phyloP scores from a whole-genome alignment of 257 asterid genomes.

The Solanum dulcamara region DNA sequence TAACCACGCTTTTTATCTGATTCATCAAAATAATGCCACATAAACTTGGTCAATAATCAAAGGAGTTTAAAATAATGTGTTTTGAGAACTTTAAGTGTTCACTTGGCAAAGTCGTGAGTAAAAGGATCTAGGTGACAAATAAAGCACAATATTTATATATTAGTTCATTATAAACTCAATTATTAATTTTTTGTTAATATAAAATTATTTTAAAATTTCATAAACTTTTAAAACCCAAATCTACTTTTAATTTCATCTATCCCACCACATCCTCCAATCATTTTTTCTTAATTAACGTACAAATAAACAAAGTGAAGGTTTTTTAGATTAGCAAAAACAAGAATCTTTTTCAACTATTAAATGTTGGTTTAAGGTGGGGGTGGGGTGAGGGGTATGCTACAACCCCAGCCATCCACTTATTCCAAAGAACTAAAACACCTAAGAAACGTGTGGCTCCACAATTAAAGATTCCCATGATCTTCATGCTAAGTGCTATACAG shows the following conservation, averaged over 20 bases:
- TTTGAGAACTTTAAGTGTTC: too few relatives aligned
- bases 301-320: not conserved
- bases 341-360: not conserved
- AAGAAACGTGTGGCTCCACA: conserved; percentile 8
- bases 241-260: not conserved
- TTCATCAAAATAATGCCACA: too few relatives aligned
- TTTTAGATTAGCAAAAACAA: not conserved
- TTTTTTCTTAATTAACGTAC: not conserved
- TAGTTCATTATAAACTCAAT: too few relatives aligned
- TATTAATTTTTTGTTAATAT: too few relatives aligned
- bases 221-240: not conserved
- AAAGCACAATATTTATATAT: too few relatives aligned
- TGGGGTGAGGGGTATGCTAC: not conserved
- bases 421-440: not conserved
- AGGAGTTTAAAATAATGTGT: too few relatives aligned
- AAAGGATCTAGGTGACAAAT: too few relatives aligned
- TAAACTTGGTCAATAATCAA: too few relatives aligned
- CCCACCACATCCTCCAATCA: not conserved
- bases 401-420: not conserved
- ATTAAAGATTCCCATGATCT: conserved; percentile 2
- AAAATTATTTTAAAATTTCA: too few relatives aligned
- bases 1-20: too few relatives aligned
- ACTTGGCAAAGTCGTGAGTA: too few relatives aligned
- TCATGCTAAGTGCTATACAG: conserved; percentile 18
- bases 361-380: too few relatives aligned